These are phyloP conservation scores for Cyclotella baltica DNA, from an alignment of 108 stramenopile species.

Conservation along the genomic window DNA sequence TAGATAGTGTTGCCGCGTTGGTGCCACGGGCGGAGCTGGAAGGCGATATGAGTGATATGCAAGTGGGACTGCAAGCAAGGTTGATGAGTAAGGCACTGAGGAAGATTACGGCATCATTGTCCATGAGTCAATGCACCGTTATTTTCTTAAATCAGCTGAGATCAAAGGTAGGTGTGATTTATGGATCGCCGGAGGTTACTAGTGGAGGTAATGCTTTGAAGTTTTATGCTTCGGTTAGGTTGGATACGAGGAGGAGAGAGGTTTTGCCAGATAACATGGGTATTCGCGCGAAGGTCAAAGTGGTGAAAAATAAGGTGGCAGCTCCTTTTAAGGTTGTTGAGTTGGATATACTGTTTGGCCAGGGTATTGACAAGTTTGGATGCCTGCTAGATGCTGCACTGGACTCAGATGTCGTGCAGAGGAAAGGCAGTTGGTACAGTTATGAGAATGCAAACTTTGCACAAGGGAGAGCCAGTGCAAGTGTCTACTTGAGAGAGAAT, in stretches of 20 bases:
- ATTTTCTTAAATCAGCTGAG: conserved; percentile 96
- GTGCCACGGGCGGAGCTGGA: conserved; percentile 96
- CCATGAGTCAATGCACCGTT: conserved; percentile 86
- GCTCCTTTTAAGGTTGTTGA: conserved; percentile 90
- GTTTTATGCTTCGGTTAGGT: conserved; percentile 91
- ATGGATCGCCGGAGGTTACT: conserved; percentile 95
- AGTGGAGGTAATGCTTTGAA: conserved; percentile 96
- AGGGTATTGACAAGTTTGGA: conserved; percentile 87
- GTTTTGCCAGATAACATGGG: conserved; percentile 91
- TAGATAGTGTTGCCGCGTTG: conserved; percentile 95
- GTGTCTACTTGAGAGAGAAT: conserved; percentile 70
- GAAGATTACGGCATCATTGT: conserved; percentile 90
- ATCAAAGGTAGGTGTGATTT: conserved; percentile 92
- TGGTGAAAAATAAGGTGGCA: conserved; percentile 97
- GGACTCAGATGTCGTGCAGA: conserved; percentile 82
- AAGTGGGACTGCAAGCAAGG: conserved; percentile 93
- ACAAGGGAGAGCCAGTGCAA: conserved; percentile 81
- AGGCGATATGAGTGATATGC: conserved; percentile 90
- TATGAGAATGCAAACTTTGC: conserved; percentile 80
- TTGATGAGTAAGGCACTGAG: conserved; percentile 98
- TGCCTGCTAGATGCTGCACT: conserved; percentile 88
- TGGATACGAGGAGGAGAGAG: conserved; percentile 92
- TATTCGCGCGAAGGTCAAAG: conserved; percentile 90
- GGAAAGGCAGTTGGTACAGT: conserved; percentile 89
- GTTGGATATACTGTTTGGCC: conserved; percentile 90